Evolutionary conservation across 1,284 basidiomycete species (phyloP), one percentile per base, ranked within the genome.

Genomic region (Fomitopsis schrenkii): DNA sequence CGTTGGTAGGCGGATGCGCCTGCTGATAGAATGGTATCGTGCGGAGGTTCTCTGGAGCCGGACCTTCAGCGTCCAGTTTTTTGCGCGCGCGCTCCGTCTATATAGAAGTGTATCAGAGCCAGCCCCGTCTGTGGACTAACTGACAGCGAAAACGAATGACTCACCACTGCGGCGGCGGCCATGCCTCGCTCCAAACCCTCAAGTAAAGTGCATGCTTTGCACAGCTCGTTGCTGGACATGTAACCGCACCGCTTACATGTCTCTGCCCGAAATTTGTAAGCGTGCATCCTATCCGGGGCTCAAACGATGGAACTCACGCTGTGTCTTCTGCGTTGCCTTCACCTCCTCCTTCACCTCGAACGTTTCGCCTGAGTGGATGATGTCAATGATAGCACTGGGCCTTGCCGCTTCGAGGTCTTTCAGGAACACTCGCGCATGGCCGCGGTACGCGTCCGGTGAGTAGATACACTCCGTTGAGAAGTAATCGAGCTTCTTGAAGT

Each of bases 401-500:
- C 97, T 84, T 40, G 96, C 89, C 0, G 91, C 91, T 77, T 99
- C 97, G 15, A 99, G 83, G 67, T 98, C 95, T 75, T 99, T 99
- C 48, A 99, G 83, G 70, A 98, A 97, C 0, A 88, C 88, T 50
- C 97, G 83, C 0, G 97, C 96, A 72, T 98, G 95, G 0, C 97
- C 97, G 19, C 97, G 90, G 74, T 99, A 99, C 2, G 97, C 97
- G 68, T 96, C 94, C 4, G 97, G 97, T 3, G 95, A 97, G 76
- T 99, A 99, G 70, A 98, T 98, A 74, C 97, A 99, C 74, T 99
- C 97, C 5, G 97, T 99, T 1, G 95, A 98, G 76, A 98, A 98
- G 76, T 99, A 99, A 71, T 98, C 96, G 40, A 99, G 83, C 76
- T 94, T 95, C 77, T 97, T 98, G 80, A 98, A 98, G 77, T 98